Base-by-base conservation (phyloP, 345 rosid genomes). In the Corchorus capsularis region DNA sequence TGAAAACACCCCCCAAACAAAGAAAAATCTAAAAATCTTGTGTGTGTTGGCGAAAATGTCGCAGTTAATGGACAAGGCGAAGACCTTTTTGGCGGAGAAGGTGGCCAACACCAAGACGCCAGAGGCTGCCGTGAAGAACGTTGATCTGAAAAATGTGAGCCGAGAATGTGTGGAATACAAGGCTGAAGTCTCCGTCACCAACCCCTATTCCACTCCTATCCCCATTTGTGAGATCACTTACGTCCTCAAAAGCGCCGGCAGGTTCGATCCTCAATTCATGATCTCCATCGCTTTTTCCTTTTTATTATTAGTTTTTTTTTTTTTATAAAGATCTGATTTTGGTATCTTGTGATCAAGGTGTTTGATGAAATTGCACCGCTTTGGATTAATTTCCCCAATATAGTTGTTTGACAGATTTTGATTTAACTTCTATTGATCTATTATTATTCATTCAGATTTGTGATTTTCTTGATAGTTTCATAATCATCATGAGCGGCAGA, bases 151-250 rank as follows among this genome's bases (percentile, higher is more conserved):
- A 75, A 52, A 78, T 16, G 87, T 92, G 22, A 84, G 82, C 78
- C 89, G 88, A 5, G 86, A 86, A 81, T 82, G 85, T 52, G 76
- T 88, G 15, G 93, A 89, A 59, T 96, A 91, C 75, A 73, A 35
- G 2, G 97, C 99, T 1, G 83, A 93, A 78, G 86, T 96, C 79
- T 76, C 93, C 17, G 91, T 92, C 49, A 82, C 75, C 66, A 96
- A 93, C 69, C 99, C 99, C 39, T 93, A 96, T 43, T 34, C 82
- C 34, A 85, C 80, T 66, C 19, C 97, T 6, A 45, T 96, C 60
- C 99, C 99, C 71, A 89, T 96, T 69, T 91, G 97, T 71, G 91
- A 92, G 87, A 89, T 93, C 88, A 79, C 90, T 62, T 96, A 82
- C 83, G 57, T 79, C 37, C 86, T 96, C 91, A 93, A 91, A 74